These are phyloP conservation scores for Aspergillus thermomutatus DNA, from an alignment of 2,329 filamentous ascomycete genomes.

Conservation along the genomic window DNA sequence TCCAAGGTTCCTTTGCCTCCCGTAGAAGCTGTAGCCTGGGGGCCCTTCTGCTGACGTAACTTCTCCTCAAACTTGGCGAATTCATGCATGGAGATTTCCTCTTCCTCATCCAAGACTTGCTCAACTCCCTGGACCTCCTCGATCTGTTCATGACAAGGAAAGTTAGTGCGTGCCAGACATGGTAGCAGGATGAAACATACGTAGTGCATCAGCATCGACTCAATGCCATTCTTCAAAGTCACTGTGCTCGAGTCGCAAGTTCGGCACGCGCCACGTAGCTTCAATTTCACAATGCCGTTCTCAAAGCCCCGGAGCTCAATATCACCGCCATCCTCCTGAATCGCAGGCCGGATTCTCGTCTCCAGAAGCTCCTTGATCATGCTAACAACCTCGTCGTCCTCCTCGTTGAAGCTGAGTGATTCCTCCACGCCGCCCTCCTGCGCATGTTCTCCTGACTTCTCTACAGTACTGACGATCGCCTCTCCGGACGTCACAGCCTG, in stretches of 20 bases:
- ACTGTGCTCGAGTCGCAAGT: slow-evolving; percentile 97
- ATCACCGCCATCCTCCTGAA: slow-evolving; percentile 96
- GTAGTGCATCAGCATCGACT: slow-evolving; percentile 97
- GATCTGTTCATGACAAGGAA: slow-evolving; percentile 56
- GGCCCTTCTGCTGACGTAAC: slow-evolving; percentile 56
- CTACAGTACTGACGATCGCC: slow-evolving; percentile 69
- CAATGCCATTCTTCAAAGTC: slow-evolving; percentile 95
- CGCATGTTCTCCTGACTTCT: slow-evolving; percentile 55
- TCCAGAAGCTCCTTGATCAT: slow-evolving; percentile 99
- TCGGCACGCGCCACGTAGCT: slow-evolving; percentile 86
- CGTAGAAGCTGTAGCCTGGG: slow-evolving; percentile 48
- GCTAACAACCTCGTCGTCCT: slow-evolving; percentile 88
- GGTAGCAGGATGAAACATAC: slow-evolving; percentile 51
- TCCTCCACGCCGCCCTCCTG: slow-evolving; percentile 56
- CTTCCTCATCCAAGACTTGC: slow-evolving; percentile 87
- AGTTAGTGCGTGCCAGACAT: slow-evolving; percentile 4
- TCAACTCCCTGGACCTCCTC: slow-evolving; percentile 92
- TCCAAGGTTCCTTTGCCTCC: slow-evolving; percentile 53
- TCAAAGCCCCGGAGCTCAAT: slow-evolving; percentile 93
- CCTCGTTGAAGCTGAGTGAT: slow-evolving; percentile 77
- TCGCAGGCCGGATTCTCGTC: slow-evolving; percentile 88
- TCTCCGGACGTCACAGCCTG: slow-evolving; percentile 84
- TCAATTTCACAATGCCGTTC: slow-evolving; percentile 77
- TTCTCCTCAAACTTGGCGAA: slow-evolving; percentile 96
- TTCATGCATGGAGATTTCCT: slow-evolving; percentile 79